phyloP scores from a whole-genome alignment of 140 eudicot genomes.

The Anethum foeniculum region DNA sequence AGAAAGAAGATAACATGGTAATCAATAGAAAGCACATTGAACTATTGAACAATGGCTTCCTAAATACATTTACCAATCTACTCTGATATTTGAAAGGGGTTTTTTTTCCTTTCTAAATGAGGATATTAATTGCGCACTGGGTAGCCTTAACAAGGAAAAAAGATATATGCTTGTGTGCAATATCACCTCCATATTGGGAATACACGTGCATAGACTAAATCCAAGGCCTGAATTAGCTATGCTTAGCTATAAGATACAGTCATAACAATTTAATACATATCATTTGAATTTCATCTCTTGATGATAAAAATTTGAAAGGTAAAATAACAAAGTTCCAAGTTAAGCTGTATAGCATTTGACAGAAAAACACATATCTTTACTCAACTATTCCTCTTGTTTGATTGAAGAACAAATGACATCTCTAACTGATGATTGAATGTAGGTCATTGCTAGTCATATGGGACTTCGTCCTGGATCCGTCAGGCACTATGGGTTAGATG shows the following conservation, averaged over 20 bases:
- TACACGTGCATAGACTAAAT: background rate
- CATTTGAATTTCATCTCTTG: background rate
- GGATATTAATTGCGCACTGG: background rate
- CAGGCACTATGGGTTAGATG: slow-evolving; percentile 67
- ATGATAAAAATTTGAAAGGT: background rate
- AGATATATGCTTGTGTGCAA: background rate
- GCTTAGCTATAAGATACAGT: background rate
- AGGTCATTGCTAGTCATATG: slow-evolving; percentile 72
- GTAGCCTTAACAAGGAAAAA: background rate
- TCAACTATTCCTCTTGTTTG: background rate
- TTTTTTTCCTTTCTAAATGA: background rate
- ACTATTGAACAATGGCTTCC: background rate
- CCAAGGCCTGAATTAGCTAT: background rate
- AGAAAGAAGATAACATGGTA: background rate
- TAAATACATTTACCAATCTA: background rate
- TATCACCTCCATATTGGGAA: background rate
- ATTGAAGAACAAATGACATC: background rate
- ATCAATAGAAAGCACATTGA: background rate
- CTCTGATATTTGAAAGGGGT: background rate
- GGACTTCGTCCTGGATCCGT: slow-evolving; percentile 63
- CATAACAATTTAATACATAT: background rate
- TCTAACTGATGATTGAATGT: slow-evolving; percentile 3
- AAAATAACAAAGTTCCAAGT: background rate
- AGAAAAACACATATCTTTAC: background rate
- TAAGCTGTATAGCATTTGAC: background rate